Conservation (phyloP, 2,329 filamentous ascomycete species). For the Polychaeton citri region DNA sequence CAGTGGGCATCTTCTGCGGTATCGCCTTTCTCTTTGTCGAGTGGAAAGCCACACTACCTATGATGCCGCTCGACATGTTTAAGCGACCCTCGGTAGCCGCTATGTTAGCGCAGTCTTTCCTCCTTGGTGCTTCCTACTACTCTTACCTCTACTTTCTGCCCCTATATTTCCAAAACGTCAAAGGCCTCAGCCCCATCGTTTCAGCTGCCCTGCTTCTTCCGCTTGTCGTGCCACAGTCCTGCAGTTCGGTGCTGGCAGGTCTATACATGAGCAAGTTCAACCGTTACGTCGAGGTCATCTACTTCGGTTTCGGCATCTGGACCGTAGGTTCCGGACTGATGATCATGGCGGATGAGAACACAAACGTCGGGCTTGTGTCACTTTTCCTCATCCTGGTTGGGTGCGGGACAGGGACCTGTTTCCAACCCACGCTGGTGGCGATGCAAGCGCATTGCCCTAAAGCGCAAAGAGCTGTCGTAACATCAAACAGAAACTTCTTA, state of each 20-base stretch:
- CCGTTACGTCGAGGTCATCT: conserved; percentile 48
- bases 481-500: conserved; percentile 50
- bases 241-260: conserved; percentile 37
- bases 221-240: conserved; percentile 35
- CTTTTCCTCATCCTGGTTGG: conserved; percentile 39
- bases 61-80: conserved; percentile 47
- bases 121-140: conserved; percentile 49
- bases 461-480: conserved; percentile 47
- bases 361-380: conserved; percentile 35
- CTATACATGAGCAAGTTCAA: conserved; percentile 45
- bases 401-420: conserved; percentile 39
- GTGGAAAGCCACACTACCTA: conserved; percentile 43
- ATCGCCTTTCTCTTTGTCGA: conserved; percentile 41
- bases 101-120: conserved; percentile 45
- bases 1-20: conserved; percentile 33
- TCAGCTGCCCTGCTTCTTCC: conserved; percentile 41
- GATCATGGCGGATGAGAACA: conserved; percentile 34
- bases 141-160: conserved; percentile 48
- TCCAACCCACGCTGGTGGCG: conserved; percentile 43
- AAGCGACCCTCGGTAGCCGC: conserved; percentile 38
- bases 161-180: conserved; percentile 48
- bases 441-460: conserved; percentile 36
- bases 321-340: conserved; percentile 41
- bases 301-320: conserved; percentile 34
- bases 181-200: conserved; percentile 28